Evolutionary conservation across 768 basidiomycete species (phyloP).

Genomic region (Holtermannia corniformis): DNA sequence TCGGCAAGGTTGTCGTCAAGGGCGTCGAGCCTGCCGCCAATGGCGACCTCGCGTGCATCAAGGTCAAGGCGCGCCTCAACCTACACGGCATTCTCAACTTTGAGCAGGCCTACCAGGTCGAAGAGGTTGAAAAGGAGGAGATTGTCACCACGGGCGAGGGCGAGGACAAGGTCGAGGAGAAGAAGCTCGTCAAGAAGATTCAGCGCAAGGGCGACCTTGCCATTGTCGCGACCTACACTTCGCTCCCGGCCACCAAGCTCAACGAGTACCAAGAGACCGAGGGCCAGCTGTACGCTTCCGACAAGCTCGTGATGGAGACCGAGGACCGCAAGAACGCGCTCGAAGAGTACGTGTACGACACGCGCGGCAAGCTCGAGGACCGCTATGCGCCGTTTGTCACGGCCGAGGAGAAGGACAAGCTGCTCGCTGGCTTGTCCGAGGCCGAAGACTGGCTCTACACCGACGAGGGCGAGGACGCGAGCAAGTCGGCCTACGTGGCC

Average conservation of each 20-base stretch:
- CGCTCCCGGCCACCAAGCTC: conserved; percentile 56
- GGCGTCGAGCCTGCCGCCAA: conserved; percentile 56
- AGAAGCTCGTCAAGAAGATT: conserved; percentile 69
- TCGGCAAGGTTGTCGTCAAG: conserved; percentile 73
- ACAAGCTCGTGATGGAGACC: conserved; percentile 96
- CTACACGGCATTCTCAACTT: conserved; percentile 77
- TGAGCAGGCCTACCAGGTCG: conserved; percentile 66
- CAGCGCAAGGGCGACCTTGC: conserved; percentile 74
- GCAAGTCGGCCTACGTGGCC: conserved; percentile 84
- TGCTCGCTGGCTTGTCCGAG: conserved; percentile 59
- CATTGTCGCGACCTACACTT: conserved; percentile 57
- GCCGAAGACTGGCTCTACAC: conserved; percentile 97
- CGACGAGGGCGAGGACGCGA: conserved; percentile 90
- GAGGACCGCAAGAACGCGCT: conserved; percentile 98
- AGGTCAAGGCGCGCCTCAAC: conserved; percentile 84
- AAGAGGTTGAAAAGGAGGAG: conserved; percentile 63
- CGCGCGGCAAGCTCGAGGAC: conserved; percentile 80
- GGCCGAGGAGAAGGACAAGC: conserved; percentile 63
- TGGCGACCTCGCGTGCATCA: conserved; percentile 71
- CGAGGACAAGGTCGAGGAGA: conserved; percentile 48
- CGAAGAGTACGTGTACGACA: conserved; percentile 98
- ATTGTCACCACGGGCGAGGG: conserved; percentile 60
- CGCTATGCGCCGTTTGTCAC: conserved; percentile 70
- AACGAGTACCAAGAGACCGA: conserved; percentile 70
- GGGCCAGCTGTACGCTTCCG: conserved; percentile 74